Conservation (phyloP, 345 rosid genomes). For the Stellera chamaejasme region DNA sequence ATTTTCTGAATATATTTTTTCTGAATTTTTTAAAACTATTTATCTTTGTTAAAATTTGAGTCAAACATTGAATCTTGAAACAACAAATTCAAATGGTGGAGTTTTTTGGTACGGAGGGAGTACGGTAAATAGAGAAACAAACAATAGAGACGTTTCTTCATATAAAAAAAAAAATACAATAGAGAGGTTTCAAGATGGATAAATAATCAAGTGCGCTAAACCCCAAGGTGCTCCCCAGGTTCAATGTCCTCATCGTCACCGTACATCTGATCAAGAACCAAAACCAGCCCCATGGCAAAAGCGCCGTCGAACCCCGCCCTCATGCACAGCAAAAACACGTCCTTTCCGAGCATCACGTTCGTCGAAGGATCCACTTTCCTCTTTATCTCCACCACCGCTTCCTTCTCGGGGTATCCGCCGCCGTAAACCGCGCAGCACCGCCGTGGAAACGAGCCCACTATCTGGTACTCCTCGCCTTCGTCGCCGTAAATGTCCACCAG, state of each 20-base stretch:
- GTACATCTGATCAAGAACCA: conserved; percentile 44
- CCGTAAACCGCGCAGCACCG: conserved; percentile 28
- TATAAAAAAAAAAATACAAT: too few species aligned
- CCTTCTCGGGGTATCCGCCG: conserved; percentile 10
- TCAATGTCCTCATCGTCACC: conserved; percentile 20
- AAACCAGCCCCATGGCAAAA: conserved; percentile 44
- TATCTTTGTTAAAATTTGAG: too few species aligned
- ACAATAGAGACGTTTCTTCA: too few species aligned
- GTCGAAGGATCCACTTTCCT: conserved; percentile 50
- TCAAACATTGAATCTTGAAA: too few species aligned
- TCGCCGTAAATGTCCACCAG: conserved; percentile 29
- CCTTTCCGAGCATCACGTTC: conserved; percentile 41
- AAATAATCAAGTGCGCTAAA: too few species aligned
- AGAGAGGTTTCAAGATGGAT: too few species aligned
- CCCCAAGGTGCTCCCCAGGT: too few species aligned
- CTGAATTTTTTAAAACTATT: too few species aligned
- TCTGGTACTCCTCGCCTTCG: conserved; percentile 37
- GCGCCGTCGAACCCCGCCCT: conserved; percentile 21
- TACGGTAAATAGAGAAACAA: too few species aligned
- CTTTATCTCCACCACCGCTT: conserved; percentile 41
- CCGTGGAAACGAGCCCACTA: conserved; percentile 36
- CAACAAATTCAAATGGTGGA: too few species aligned
- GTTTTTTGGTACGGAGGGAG: too few species aligned
- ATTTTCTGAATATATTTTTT: too few species aligned
- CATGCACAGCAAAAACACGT: conserved; percentile 32